Percentiles rank a stretch among this genome's conserved stretches.
phyloP scores from a whole-genome alignment of 2,329 filamentous ascomycete species.

The Nothomitra cinnamomea region DNA sequence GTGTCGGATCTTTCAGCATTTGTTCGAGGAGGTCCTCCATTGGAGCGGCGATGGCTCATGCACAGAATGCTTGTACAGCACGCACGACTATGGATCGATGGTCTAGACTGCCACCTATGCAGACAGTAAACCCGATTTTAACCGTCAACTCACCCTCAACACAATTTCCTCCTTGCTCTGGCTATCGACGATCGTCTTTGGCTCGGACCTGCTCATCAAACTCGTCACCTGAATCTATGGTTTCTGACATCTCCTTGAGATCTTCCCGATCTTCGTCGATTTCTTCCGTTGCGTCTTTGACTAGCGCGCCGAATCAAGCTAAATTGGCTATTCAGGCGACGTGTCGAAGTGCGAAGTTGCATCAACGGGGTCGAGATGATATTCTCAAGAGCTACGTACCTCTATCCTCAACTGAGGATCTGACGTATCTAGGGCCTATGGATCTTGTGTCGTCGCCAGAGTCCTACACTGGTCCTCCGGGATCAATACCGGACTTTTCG shows the following conservation, averaged over 20 bases:
- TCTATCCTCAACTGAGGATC: slow-evolving; percentile 16
- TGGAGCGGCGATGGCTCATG: slow-evolving; percentile 39
- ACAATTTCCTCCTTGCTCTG: slow-evolving; percentile 17
- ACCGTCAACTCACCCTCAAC: slow-evolving; percentile 5
- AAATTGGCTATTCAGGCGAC: slow-evolving; percentile 34
- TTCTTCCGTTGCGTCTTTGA: slow-evolving; percentile 32
- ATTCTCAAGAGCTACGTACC: slow-evolving; percentile 20
- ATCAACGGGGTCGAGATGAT: slow-evolving; percentile 22
- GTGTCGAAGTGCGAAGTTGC: slow-evolving; percentile 30
- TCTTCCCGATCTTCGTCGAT: slow-evolving; percentile 38
- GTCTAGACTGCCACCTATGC: slow-evolving; percentile 18
- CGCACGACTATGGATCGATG: slow-evolving; percentile 38
- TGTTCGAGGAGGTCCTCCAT: slow-evolving; percentile 35
- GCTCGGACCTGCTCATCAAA: slow-evolving; percentile 34
- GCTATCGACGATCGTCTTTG: slow-evolving; percentile 31
- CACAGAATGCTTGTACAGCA: slow-evolving; percentile 35
- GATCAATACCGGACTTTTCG: slow-evolving; percentile 29
- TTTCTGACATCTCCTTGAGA: slow-evolving; percentile 39
- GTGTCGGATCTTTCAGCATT: slow-evolving; percentile 28
- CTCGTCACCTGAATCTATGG: slow-evolving; percentile 44
- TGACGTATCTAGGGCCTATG: slow-evolving; percentile 23
- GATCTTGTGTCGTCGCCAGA: slow-evolving; percentile 38
- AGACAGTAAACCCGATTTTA: background rate
- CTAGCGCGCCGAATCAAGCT: slow-evolving; percentile 33
- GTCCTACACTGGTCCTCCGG: slow-evolving; percentile 35